phyloP scores from a whole-genome alignment of 139 green algal genomes.

The Yamagishiella unicocca region DNA sequence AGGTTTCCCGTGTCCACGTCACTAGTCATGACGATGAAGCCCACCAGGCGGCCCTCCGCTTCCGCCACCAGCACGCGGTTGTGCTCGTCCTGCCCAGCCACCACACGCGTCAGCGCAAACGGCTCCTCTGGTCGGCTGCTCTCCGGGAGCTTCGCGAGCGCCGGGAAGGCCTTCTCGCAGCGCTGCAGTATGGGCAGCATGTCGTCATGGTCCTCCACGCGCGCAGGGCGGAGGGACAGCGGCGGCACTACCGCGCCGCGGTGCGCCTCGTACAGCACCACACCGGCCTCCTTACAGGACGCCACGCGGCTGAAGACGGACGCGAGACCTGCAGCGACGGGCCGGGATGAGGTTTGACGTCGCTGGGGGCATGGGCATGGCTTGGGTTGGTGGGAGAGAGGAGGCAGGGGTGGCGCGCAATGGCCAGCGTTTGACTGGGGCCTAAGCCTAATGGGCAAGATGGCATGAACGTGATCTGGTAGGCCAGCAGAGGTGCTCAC shows the following conservation, averaged over 20 bases:
- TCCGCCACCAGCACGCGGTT: conserved; percentile 74
- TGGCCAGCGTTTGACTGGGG: too few relatives aligned
- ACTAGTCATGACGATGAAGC: conserved; percentile 66
- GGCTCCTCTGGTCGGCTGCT: conserved; percentile 60
- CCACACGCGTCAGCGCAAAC: conserved; percentile 76
- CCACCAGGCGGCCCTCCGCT: conserved; percentile 62
- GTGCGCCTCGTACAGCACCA: conserved; percentile 36
- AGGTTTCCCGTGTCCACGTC: conserved; percentile 68
- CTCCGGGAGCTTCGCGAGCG: conserved; percentile 68
- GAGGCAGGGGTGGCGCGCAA: too few relatives aligned
- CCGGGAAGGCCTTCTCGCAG: conserved; percentile 51
- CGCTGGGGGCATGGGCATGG: too few relatives aligned
- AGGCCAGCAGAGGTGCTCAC: too few relatives aligned
- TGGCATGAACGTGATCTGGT: too few relatives aligned
- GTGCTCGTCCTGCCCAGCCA: conserved; percentile 62
- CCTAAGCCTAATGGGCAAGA: too few relatives aligned
- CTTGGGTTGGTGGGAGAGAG: too few relatives aligned
- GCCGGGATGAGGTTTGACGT: neutral
- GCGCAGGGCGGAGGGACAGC: conserved; percentile 60
- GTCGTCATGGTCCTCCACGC: conserved; percentile 78
- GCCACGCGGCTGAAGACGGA: conserved; percentile 28
- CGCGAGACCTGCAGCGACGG: neutral
- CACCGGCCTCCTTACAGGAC: neutral
- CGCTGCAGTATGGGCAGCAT: conserved; percentile 69
- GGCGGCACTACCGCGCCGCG: conserved; percentile 48